phyloP scores from a whole-genome alignment of 805 yeast genomes.

The Spathaspora arborariae region DNA sequence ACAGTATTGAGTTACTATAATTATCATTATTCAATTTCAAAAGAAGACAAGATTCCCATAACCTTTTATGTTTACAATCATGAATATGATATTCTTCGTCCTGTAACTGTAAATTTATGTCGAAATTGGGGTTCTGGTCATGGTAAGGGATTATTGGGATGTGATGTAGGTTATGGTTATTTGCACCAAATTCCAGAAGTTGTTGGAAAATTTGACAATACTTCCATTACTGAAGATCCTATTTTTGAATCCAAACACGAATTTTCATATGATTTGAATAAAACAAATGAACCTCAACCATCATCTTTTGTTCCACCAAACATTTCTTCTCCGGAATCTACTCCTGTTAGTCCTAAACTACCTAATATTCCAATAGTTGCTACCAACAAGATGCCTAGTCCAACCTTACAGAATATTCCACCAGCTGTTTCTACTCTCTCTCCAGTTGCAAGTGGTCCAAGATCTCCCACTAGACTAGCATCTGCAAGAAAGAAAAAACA shows the following conservation, averaged over 20 bases:
- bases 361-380: conserved; percentile 13
- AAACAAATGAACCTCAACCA: conserved; percentile 1
- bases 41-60: conserved; percentile 35
- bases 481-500: conserved; percentile 27
- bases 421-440: conserved; percentile 11
- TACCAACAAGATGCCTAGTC: conserved; percentile 5
- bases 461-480: conserved; percentile 8
- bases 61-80: conserved; percentile 72
- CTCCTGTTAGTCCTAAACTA: conserved; percentile 5
- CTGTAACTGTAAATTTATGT: conserved; percentile 68
- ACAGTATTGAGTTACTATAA: conserved; percentile 56
- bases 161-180: conserved; percentile 92
- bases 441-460: conserved; percentile 14
- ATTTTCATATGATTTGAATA: conserved; percentile 12
- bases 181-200: conserved; percentile 82
- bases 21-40: conserved; percentile 37
- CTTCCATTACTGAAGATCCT: conserved; percentile 28
- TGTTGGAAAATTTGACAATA: conserved; percentile 44
- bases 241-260: conserved; percentile 26
- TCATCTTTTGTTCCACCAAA: conserved; percentile 5
- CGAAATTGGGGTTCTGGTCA: conserved; percentile 61
- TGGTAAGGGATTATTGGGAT: conserved; percentile 80
- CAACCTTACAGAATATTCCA: conserved; percentile 12
- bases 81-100: conserved; percentile 80
- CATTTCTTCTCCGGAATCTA: conserved; percentile 1